Evolutionary conservation across 805 yeast genomes (phyloP).

Genomic region (Zygoascus tannicola): DNA sequence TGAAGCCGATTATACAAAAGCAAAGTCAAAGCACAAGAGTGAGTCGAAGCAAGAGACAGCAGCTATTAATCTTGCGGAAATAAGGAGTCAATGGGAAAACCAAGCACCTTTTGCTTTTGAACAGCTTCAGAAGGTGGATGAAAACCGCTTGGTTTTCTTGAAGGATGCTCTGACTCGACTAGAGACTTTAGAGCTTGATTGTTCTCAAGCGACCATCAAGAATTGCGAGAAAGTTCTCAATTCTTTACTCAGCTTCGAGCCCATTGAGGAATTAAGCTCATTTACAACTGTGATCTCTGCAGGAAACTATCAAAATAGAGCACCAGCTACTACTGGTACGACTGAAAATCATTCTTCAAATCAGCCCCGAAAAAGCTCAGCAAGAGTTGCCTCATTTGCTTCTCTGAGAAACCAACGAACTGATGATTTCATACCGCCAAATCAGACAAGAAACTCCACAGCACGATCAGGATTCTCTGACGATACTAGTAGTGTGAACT

Average conservation of each 20-base stretch:
- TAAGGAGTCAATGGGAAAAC: constrained; percentile 49
- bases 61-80: constrained; percentile 32
- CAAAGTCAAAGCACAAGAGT: constrained; percentile 26
- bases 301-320: constrained; percentile 9
- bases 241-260: constrained; percentile 53
- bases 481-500: constrained; percentile 13
- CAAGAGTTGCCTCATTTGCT: background rate
- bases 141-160: constrained; percentile 47
- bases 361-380: background rate
- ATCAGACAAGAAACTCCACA: background rate
- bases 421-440: background rate
- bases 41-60: constrained; percentile 19
- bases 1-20: constrained; percentile 34
- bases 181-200: constrained; percentile 51
- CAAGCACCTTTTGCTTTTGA: constrained; percentile 72
- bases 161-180: constrained; percentile 60
- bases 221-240: constrained; percentile 58
- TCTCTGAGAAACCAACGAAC: background rate
- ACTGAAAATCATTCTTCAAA: background rate
- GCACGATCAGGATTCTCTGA: constrained; percentile 5
- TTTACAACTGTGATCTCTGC: constrained; percentile 36
- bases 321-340: background rate
- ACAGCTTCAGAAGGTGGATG: constrained; percentile 65
- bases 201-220: constrained; percentile 35
- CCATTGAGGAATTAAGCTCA: constrained; percentile 49